Conservation (phyloP, 1,284 basidiomycete genomes). For the Ustilago crameri region DNA sequence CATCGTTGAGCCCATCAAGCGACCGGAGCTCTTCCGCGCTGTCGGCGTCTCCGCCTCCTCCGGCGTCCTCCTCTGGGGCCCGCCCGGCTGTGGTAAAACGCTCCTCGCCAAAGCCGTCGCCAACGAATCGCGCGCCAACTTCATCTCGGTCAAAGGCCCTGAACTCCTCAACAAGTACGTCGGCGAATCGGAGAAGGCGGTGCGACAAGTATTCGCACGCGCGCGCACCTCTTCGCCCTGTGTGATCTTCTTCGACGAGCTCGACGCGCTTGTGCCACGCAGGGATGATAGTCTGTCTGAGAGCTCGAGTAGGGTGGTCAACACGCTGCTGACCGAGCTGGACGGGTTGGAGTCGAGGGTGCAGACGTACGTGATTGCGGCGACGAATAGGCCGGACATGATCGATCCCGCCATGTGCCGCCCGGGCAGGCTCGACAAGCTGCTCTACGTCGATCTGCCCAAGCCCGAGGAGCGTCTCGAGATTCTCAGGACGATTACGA, state of each 20-base stretch:
- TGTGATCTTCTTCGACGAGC: conserved; percentile 94
- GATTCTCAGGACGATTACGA: conserved; percentile 75
- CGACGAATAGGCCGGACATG: conserved; percentile 98
- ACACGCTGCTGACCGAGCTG: conserved; percentile 93
- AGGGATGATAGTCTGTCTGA: conserved; percentile 91
- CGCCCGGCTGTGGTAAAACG: conserved; percentile 97
- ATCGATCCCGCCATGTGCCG: conserved; percentile 98
- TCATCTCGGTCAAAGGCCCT: conserved; percentile 96
- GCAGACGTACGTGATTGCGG: conserved; percentile 94
- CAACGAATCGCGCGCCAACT: conserved; percentile 91
- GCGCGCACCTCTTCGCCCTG: conserved; percentile 88
- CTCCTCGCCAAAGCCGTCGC: conserved; percentile 95
- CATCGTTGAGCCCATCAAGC: conserved; percentile 91
- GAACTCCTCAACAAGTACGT: conserved; percentile 97
- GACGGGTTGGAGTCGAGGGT: conserved; percentile 87
- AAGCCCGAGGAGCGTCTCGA: conserved; percentile 81
- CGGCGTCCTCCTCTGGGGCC: conserved; percentile 96
- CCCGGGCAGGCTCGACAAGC: conserved; percentile 93
- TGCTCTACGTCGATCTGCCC: conserved; percentile 95
- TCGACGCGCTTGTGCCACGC: conserved; percentile 93
- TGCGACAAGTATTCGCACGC: conserved; percentile 89
- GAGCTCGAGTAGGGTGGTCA: conserved; percentile 95
- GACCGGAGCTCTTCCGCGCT: conserved; percentile 85
- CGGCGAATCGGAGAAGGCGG: conserved; percentile 94
- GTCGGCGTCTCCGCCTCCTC: conserved; percentile 81